Conservation (phyloP, 257 asterid species). For the Fraxinus excelsior region DNA sequence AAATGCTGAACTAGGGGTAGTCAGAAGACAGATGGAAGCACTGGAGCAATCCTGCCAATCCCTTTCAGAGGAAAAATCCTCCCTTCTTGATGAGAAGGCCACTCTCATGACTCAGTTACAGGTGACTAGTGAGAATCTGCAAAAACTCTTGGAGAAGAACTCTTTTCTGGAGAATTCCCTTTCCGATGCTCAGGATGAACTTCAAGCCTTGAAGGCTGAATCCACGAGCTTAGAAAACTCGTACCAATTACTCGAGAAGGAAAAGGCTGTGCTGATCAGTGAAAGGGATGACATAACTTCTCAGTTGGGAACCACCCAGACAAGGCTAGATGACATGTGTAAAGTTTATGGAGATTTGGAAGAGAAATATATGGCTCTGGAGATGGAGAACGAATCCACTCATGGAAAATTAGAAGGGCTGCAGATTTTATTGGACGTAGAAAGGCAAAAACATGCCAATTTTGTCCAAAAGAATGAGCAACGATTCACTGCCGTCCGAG, state of each 20-base stretch:
- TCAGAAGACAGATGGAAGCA: slow-evolving; percentile 62
- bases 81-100: slow-evolving; percentile 65
- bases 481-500: slow-evolving; percentile 39
- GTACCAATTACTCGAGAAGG: slow-evolving; percentile 63
- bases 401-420: slow-evolving; percentile 60
- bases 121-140: slow-evolving; percentile 63
- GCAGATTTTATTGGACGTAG: slow-evolving; percentile 57
- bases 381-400: slow-evolving; percentile 63
- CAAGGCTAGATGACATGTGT: slow-evolving; percentile 56
- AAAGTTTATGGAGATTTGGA: slow-evolving; percentile 57
- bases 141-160: slow-evolving; percentile 64
- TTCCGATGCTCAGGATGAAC: slow-evolving; percentile 60
- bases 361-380: slow-evolving; percentile 61
- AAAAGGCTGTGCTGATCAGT: slow-evolving; percentile 61
- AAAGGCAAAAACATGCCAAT: slow-evolving; percentile 55
- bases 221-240: slow-evolving; percentile 73
- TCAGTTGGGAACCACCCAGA: slow-evolving; percentile 53
- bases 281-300: slow-evolving; percentile 62
- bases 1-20: slow-evolving; percentile 77
- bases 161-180: slow-evolving; percentile 65
- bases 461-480: slow-evolving; percentile 45
- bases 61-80: slow-evolving; percentile 65
- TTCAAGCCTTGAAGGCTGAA: slow-evolving; percentile 63
- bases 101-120: slow-evolving; percentile 52
- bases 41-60: slow-evolving; percentile 68